Evolutionary conservation across 2,329 filamentous ascomycete genomes (phyloP).

Genomic region (Spiromastix sp.): DNA sequence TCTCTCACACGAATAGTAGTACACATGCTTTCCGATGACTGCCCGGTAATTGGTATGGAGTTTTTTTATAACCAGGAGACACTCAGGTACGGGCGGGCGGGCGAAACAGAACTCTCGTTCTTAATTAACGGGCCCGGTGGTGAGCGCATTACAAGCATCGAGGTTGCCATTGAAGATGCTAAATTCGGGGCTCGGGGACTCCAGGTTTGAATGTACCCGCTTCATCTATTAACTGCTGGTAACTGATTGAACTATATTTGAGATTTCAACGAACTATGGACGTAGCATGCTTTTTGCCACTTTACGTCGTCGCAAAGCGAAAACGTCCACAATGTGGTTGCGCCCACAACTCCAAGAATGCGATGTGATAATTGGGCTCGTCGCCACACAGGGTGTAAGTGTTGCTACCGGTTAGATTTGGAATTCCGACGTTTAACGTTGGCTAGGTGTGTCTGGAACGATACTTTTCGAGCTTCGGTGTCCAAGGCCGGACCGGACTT

Average conservation of each 20-base stretch:
- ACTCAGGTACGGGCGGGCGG: not conserved
- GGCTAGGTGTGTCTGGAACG: too few relatives aligned
- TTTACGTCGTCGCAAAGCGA: not conserved
- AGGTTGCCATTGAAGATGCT: not conserved
- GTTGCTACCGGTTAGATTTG: too few relatives aligned
- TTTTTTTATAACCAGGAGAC: slow-evolving; percentile 1
- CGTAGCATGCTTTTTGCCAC: slow-evolving; percentile 3
- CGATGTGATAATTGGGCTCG: slow-evolving; percentile 4
- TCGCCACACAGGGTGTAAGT: slow-evolving; percentile 4
- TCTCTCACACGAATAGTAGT: slow-evolving; percentile 1
- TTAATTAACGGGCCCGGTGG: slow-evolving; percentile 4
- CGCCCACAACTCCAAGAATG: not conserved
- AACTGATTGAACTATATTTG: not conserved
- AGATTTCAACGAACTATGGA: slow-evolving; percentile 5
- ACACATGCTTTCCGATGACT: slow-evolving; percentile 1
- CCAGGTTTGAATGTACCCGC: not conserved
- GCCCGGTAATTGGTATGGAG: slow-evolving; percentile 1
- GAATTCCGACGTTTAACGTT: too few relatives aligned
- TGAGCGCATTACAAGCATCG: slow-evolving; percentile 4
- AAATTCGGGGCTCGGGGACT: slow-evolving; percentile 1
- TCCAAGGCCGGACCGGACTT: not conserved
- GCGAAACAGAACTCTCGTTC: not conserved
- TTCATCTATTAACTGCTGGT: not conserved
- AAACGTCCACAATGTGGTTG: not conserved
- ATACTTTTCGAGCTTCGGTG: not conserved